Evolutionary conservation across 1,284 basidiomycete species (phyloP).

Genomic region (Salmacisia buchloeana): DNA sequence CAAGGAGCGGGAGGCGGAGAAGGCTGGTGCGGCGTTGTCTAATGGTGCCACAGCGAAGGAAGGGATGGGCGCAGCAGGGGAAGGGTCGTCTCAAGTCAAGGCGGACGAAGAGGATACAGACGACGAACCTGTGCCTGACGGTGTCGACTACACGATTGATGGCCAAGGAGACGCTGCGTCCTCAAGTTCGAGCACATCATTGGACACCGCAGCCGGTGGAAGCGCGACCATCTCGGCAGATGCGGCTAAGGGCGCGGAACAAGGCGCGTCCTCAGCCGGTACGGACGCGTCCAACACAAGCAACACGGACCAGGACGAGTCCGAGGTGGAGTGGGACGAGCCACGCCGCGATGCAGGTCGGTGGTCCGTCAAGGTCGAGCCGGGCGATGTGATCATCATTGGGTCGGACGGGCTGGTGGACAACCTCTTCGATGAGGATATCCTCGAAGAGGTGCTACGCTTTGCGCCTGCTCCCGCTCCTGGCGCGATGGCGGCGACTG

Average conservation of each 20-base stretch:
- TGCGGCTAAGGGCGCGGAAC: too few species aligned
- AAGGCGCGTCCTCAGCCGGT: too few species aligned
- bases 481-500: background rate
- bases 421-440: constrained; percentile 91
- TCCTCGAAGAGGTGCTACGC: constrained; percentile 76
- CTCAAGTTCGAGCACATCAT: background rate
- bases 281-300: too few species aligned
- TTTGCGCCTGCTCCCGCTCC: constrained; percentile 55
- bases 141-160: constrained; percentile 3
- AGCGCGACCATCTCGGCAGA: too few species aligned
- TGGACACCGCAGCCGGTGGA: background rate
- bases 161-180: background rate
- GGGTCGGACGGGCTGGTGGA: constrained; percentile 85
- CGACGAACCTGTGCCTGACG: constrained; percentile 13
- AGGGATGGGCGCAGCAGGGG: background rate
- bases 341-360: constrained; percentile 62
- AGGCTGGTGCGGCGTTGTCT: background rate
- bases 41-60: background rate
- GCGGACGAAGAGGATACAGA: constrained; percentile 2
- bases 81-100: background rate
- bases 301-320: background rate
- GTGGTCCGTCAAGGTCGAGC: constrained; percentile 68
- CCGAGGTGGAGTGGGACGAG: constrained; percentile 37
- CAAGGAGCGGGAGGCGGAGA: background rate
- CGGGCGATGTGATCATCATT: constrained; percentile 81